Conservation (phyloP, 2,329 filamentous ascomycete species). For the Pseudogymnoascus sp. region DNA sequence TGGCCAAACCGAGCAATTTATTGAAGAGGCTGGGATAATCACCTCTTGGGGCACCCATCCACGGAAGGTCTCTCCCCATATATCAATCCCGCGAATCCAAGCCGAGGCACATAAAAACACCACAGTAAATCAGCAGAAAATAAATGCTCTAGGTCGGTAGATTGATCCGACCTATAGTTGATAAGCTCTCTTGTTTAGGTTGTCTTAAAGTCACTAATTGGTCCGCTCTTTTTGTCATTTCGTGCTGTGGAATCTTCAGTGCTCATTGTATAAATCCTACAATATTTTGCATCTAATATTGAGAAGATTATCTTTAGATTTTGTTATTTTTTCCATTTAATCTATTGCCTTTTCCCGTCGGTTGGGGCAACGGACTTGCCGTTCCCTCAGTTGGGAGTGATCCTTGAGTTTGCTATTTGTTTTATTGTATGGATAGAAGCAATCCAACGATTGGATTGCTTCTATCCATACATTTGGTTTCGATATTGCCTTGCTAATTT, state of each 20-base stretch:
- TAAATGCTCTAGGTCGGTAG: neutral
- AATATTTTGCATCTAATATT: neutral
- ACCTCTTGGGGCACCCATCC: neutral
- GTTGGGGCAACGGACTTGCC: neutral
- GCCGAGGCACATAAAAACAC: neutral
- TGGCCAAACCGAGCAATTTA: neutral
- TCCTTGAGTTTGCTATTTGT: too few species aligned
- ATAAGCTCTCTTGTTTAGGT: neutral
- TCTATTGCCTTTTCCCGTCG: neutral
- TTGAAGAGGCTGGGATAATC: neutral
- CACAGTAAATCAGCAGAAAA: neutral
- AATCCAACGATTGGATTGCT: too few species aligned
- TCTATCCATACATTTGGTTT: neutral
- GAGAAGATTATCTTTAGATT: neutral
- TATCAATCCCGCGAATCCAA: neutral
- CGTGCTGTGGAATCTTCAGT: neutral
- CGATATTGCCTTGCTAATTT: too few species aligned
- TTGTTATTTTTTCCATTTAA: neutral
- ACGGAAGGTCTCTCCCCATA: neutral
- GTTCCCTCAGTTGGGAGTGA: too few species aligned
- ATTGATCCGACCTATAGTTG: neutral
- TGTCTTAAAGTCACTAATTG: neutral
- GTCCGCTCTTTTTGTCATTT: neutral
- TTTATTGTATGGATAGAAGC: too few species aligned
- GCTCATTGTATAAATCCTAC: neutral